Conservation (phyloP, 352 stramenopile genomes). For the Phytopythium aichiense region DNA sequence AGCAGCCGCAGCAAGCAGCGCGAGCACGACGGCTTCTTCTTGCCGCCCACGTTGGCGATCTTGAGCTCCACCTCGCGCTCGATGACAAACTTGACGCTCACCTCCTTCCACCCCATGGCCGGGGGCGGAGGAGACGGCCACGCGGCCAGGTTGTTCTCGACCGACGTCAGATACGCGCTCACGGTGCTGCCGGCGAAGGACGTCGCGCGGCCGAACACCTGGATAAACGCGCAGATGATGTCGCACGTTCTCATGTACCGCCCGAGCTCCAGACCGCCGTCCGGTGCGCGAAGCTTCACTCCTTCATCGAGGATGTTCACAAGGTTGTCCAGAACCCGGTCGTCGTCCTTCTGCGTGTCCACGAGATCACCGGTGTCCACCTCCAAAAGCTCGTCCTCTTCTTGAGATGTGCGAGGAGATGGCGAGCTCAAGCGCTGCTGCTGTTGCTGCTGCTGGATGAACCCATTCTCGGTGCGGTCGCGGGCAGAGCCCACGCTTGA, state of each 20-base stretch:
- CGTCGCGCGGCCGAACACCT: slow-evolving; percentile 74
- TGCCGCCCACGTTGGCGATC: slow-evolving; percentile 58
- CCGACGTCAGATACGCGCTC: slow-evolving; percentile 65
- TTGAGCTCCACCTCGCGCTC: slow-evolving; percentile 60
- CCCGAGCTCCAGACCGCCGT: slow-evolving; percentile 37
- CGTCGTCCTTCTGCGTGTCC: slow-evolving; percentile 26
- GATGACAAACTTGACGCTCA: slow-evolving; percentile 52
- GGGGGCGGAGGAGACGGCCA: slow-evolving; percentile 30
- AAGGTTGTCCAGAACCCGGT: slow-evolving; percentile 47
- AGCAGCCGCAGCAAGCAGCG: slow-evolving; percentile 68
- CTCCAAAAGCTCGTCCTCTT: slow-evolving; percentile 53
- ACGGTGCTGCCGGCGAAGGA: slow-evolving; percentile 79
- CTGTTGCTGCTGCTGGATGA: not conserved
- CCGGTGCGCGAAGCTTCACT: slow-evolving; percentile 17
- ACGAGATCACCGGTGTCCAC: slow-evolving; percentile 50
- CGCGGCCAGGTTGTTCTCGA: slow-evolving; percentile 49
- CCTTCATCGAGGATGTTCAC: slow-evolving; percentile 32
- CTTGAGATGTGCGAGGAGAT: slow-evolving; percentile 26
- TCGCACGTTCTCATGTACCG: slow-evolving; percentile 53
- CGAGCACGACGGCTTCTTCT: slow-evolving; percentile 80
- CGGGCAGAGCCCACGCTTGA: not conserved
- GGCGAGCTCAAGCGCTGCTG: slow-evolving; percentile 3
- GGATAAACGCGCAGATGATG: slow-evolving; percentile 66
- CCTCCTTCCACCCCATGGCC: slow-evolving; percentile 38
- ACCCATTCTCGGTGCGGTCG: not conserved